Conservation (phyloP, 2,329 filamentous ascomycete species). For the Ceratocystis cubensis region DNA sequence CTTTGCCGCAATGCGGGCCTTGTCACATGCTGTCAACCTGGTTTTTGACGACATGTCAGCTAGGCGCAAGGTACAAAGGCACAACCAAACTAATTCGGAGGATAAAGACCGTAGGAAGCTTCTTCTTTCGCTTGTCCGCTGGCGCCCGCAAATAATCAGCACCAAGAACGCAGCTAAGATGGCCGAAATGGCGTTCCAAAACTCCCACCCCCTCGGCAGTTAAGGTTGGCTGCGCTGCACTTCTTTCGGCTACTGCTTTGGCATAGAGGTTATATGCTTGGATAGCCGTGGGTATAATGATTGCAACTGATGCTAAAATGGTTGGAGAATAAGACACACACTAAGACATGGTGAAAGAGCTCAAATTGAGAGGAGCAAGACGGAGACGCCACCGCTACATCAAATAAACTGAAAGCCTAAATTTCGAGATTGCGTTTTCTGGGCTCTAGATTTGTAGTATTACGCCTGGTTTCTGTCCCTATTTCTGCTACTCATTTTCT, state of each 20-base stretch:
- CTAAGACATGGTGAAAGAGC: too few relatives aligned
- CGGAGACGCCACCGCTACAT: too few relatives aligned
- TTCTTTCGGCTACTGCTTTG: not conserved
- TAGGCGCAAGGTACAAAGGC: too few relatives aligned
- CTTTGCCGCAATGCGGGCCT: not conserved
- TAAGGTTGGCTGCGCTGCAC: not conserved
- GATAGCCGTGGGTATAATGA: too few relatives aligned
- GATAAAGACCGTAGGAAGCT: not conserved
- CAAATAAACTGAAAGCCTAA: too few relatives aligned
- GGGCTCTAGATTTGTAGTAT: not conserved
- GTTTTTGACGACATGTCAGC: slow-evolving; percentile 2
- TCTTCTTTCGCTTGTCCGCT: not conserved
- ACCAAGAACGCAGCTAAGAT: not conserved
- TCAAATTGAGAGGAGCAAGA: too few relatives aligned
- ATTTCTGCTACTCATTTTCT: not conserved
- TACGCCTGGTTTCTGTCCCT: not conserved
- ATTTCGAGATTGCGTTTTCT: too few relatives aligned
- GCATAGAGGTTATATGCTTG: too few relatives aligned
- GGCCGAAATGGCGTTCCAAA: not conserved
- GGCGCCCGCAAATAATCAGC: slow-evolving; percentile 6
- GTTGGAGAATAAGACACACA: too few relatives aligned
- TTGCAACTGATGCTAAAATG: too few relatives aligned
- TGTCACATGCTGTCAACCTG: not conserved
- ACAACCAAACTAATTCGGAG: not conserved
- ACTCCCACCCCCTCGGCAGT: not conserved